These are phyloP conservation scores for Acacia confusa DNA, from an alignment of 306 rosid genomes.

Conservation along the genomic window DNA sequence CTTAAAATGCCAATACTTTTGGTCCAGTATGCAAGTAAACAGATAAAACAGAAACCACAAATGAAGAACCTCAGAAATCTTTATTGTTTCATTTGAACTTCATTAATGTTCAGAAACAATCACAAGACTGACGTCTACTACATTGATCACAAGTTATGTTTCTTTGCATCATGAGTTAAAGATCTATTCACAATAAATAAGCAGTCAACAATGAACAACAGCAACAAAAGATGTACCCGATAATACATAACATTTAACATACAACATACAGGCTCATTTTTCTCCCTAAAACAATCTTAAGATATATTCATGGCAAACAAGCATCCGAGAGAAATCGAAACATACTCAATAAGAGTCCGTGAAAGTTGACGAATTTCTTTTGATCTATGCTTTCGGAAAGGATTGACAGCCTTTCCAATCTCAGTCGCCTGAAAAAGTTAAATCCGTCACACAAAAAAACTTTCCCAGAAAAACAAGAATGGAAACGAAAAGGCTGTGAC, in stretches of 20 bases:
- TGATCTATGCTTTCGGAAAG: slow-evolving; percentile 64
- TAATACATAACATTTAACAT: neutral
- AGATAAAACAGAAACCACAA: neutral
- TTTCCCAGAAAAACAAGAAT: neutral
- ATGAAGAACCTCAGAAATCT: neutral
- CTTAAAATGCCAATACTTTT: slow-evolving; percentile 18
- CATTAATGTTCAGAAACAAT: slow-evolving; percentile 3
- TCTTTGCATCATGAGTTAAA: neutral
- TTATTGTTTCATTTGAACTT: slow-evolving; percentile 3
- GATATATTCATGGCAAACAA: slow-evolving; percentile 14
- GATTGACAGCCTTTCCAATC: slow-evolving; percentile 80
- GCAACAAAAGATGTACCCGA: neutral
- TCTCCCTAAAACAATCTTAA: neutral
- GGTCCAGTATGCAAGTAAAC: neutral
- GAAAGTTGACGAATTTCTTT: slow-evolving; percentile 56
- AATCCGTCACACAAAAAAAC: slow-evolving; percentile 14
- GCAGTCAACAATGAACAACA: neutral
- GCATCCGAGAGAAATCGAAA: slow-evolving; percentile 18
- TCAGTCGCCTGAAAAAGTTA: slow-evolving; percentile 65
- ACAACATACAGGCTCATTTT: slow-evolving; percentile 7
- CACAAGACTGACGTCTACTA: neutral
- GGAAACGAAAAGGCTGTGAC: neutral
- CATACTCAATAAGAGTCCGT: slow-evolving; percentile 64
- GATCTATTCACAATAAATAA: neutral
- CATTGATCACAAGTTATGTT: neutral